Evolutionary conservation across 352 stramenopile species (phyloP), one percentile per base, ranked within the genome.

Genomic region (Phytophthora colocasiae): DNA sequence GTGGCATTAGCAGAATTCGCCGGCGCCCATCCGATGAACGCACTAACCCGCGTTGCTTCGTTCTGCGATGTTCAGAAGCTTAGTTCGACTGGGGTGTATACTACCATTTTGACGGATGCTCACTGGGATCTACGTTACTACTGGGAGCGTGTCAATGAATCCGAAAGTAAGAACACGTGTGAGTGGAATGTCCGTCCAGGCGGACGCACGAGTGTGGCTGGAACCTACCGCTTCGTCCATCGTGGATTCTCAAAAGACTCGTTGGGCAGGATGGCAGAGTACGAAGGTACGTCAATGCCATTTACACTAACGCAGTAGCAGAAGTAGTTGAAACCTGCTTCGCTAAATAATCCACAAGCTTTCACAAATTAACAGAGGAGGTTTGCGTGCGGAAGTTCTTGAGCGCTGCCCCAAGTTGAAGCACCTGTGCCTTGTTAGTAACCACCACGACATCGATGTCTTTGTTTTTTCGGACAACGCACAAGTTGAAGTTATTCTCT

Each of bases 61-160:
- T 90, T 89, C 66, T 81, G 36, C 12, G 36, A 43, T 14, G 36
- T 43, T 17, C 36, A 43, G 36, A 19, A 43, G 7, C 36, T 43
- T 4, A 32, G 51, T 14, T 49, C 46, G 2, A 43, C 50, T 8
- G 66, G 61, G 9, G 48, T 38, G 12, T 89, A 63, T 43, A 43
- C 52, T 17, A 82, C 62, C 9, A 40, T 80, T n/a, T 54, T 87
- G 66, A 85, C 71, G 1, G 81, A 91, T 47, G 69, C 66, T 1
- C 75, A 88, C 49, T 89, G 80, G 80, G 78, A 86, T 34, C 29
- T 86, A 17, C 79, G 79, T 17, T 86, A 74, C 59, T 43, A 59
- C 19, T 88, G 79, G 78, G 43, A 63, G n/a, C 58, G 67, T 14
- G 43, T 68, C 22, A 45, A 68, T 17, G n/a, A 62, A 15, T 24